Percentiles rank a stretch among this genome's conserved stretches.
Conservation (phyloP, 257 asterid genomes). For the Fraxinus pennsylvanica region DNA sequence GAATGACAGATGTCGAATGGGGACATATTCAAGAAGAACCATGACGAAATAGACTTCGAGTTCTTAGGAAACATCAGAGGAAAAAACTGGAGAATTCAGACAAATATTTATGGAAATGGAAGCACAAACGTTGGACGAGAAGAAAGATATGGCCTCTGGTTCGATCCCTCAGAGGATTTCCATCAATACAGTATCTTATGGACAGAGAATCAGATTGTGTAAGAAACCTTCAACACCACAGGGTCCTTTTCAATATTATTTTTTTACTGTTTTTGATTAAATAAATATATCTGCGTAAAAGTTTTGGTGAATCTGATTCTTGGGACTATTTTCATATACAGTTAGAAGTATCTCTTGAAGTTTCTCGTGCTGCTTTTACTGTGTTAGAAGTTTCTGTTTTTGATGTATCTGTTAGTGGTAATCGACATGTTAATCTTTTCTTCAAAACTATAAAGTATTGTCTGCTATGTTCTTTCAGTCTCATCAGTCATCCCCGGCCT, state of each 20-base stretch:
- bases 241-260: neutral
- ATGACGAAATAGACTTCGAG: conserved; percentile 85
- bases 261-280: neutral
- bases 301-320: conserved; percentile 29
- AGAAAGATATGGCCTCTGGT: conserved; percentile 87
- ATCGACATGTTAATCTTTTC: conserved; percentile 23
- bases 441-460: conserved; percentile 18
- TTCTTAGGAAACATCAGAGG: conserved; percentile 87
- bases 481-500: neutral
- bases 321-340: conserved; percentile 23
- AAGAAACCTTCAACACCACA: conserved; percentile 27
- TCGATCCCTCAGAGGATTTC: conserved; percentile 84
- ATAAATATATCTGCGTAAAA: conserved; percentile 5
- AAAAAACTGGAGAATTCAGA: conserved; percentile 81
- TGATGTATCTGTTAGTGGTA: conserved; percentile 7
- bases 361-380: conserved; percentile 25
- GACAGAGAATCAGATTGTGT: conserved; percentile 68
- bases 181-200: conserved; percentile 75
- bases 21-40: conserved; percentile 72
- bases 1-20: conserved; percentile 73
- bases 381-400: neutral
- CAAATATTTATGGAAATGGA: conserved; percentile 87
- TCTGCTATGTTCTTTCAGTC: conserved; percentile 28
- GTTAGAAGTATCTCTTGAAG: conserved; percentile 8
- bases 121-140: conserved; percentile 79